Evolutionary conservation across 208 protist species (phyloP), one percentile per base, ranked within the genome.

Genomic region (Trypanosomatidae sp.): DNA sequence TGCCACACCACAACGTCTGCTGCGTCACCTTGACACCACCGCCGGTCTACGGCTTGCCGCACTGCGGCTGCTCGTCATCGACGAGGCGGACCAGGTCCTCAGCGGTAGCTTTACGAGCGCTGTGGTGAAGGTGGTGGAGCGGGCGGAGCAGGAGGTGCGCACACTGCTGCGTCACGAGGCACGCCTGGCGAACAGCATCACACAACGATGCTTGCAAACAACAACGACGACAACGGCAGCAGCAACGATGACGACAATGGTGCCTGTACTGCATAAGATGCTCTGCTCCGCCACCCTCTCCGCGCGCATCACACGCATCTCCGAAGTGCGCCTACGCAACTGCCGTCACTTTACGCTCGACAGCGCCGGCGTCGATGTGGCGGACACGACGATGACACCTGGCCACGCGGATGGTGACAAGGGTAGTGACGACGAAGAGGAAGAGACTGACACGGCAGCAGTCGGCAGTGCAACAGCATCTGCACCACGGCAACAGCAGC

Each of bases 271-370:
- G 27, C 85, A 94, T 50, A 90, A 88, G 52, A 66, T 94, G 23
- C 53, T 94, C 1, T 94, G 85, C 58, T 88, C 77, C n/a, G 85
- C 85, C 1, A 90, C 85, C 4, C 75, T 94, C n/a, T 87, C 80
- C 26, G 74, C 81, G 3, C 80, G 81, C 37, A 79, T 90, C 19
- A 65, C 77, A 1, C 77, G 78, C 38, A 85, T 86, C 22, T 81
- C 74, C 2, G 71, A 94, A 37, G 67, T 94, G 43, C 68, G 71
- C 19, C 64, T 94, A 26, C 80, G 75, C 33, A 94, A 94, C 62
- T 89, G 77, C 28, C 74, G 66, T 5, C 75, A 88, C 50, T 88
- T 77, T 51, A 48, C 74, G 3, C 61, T 94, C 10, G 73, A 83
- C 53, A 88, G 66, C 52, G 59, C 72, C 61, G 85, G 85, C 3